Conservation (phyloP, 768 basidiomycete genomes). For the Sarcodon sp. region DNA sequence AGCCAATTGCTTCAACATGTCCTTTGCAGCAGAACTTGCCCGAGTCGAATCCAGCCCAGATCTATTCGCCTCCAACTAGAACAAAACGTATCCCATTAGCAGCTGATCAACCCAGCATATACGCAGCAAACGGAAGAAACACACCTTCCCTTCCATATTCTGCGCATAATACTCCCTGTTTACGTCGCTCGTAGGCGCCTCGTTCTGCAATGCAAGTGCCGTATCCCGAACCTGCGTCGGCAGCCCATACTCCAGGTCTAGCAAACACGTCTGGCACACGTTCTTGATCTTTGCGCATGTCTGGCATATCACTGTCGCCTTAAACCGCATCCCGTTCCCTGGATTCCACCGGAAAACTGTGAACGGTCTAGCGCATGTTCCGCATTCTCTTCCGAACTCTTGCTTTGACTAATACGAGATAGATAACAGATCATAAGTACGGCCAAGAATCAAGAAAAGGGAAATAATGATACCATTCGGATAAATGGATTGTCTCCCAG, state of each 20-base stretch:
- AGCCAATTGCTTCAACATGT: conserved; percentile 93
- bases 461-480: conserved; percentile 62
- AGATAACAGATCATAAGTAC: background rate
- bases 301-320: conserved; percentile 95
- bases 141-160: conserved; percentile 78
- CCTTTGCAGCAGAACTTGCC: conserved; percentile 75
- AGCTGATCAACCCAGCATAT: background rate
- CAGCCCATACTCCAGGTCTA: conserved; percentile 92
- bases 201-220: conserved; percentile 71
- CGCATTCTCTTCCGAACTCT: conserved; percentile 91
- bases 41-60: conserved; percentile 48
- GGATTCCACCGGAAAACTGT: conserved; percentile 99
- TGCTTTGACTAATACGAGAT: conserved; percentile 68
- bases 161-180: conserved; percentile 94
- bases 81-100: background rate
- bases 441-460: background rate
- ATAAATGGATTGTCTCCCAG: conserved; percentile 87
- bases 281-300: conserved; percentile 95
- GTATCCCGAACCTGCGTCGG: conserved; percentile 98
- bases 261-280: conserved; percentile 93
- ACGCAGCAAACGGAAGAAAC: conserved; percentile 9
- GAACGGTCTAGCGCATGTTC: conserved; percentile 93
- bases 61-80: conserved; percentile 59
- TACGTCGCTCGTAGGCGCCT: conserved; percentile 93
- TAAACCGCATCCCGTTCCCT: conserved; percentile 84